Percentiles rank a stretch among this genome's conserved stretches.
Conservation (phyloP, 345 rosid genomes). For the Populus simonii region DNA sequence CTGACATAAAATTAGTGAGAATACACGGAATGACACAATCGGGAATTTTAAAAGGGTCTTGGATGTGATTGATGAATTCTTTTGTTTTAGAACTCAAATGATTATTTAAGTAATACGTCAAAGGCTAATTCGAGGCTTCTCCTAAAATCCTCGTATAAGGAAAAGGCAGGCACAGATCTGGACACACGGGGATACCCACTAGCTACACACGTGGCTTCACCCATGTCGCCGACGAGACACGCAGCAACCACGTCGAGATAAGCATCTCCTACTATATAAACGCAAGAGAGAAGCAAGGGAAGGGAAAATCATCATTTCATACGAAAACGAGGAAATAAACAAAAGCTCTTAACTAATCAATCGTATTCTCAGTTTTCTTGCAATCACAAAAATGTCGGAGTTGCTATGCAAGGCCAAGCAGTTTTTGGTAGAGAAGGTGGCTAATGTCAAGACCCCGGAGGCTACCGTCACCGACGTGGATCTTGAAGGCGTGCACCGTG, state of each 20-base stretch:
- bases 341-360: neutral
- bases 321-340: neutral
- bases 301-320: neutral
- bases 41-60: neutral
- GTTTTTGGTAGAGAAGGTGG: constrained; percentile 67
- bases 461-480: constrained; percentile 58
- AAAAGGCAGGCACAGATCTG: constrained; percentile 1
- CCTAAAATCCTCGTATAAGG: too few species aligned
- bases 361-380: too few species aligned
- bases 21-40: neutral
- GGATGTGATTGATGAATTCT: neutral
- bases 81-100: neutral
- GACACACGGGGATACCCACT: neutral
- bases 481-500: constrained; percentile 50
- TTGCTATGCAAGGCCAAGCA: constrained; percentile 56
- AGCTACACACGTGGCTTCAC: neutral
- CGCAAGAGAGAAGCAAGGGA: neutral
- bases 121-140: too few species aligned
- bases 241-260: neutral
- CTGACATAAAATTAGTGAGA: neutral
- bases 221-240: neutral
- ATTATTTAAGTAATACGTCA: neutral
- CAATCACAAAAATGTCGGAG: neutral
- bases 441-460: constrained; percentile 67
- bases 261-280: neutral